A percentile compares a stretch with the other conserved stretches of the same genome.
Conservation (phyloP, 805 yeast genomes). For the Debaryomyces tyrocola region DNA sequence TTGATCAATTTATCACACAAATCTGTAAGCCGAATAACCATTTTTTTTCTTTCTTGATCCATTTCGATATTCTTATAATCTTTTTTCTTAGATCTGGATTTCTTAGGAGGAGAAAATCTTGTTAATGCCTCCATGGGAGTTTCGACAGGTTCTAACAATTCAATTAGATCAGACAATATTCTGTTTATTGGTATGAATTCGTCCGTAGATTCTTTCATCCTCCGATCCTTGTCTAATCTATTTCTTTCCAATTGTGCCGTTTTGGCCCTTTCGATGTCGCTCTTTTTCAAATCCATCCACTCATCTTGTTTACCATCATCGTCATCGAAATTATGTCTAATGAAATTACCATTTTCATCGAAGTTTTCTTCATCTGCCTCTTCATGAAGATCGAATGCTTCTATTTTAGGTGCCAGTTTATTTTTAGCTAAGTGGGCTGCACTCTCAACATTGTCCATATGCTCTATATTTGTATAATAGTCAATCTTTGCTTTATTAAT, state of each 20-base stretch:
- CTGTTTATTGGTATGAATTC: conserved; percentile 10
- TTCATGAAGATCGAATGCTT: conserved; percentile 58
- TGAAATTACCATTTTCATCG: conserved; percentile 61
- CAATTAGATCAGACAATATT: conserved; percentile 34
- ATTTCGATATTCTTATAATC: conserved; percentile 8
- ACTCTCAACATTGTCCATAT: conserved; percentile 7
- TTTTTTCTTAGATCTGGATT: conserved; percentile 12
- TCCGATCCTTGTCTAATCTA: conserved; percentile 14
- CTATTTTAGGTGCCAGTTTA: conserved; percentile 45
- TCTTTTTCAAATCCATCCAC: conserved; percentile 16
- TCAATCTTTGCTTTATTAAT: conserved; percentile 4
- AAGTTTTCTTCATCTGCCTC: conserved; percentile 61
- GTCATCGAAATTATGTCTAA: conserved; percentile 35
- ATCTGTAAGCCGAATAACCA: conserved; percentile 45
- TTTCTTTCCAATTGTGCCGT: conserved; percentile 43
- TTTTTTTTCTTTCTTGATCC: conserved; percentile 21
- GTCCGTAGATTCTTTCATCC: conserved; percentile 9
- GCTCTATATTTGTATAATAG: conserved; percentile 31
- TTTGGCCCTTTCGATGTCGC: conserved; percentile 37
- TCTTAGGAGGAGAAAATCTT: conserved; percentile 31
- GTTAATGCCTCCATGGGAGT: conserved; percentile 57
- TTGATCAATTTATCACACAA: conserved; percentile 44
- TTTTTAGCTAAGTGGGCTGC: not conserved
- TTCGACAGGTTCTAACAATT: conserved; percentile 56
- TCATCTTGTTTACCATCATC: conserved; percentile 25